These are phyloP conservation scores for Solanum etuberosum DNA, from an alignment of 257 asterid species.

Conservation along the genomic window DNA sequence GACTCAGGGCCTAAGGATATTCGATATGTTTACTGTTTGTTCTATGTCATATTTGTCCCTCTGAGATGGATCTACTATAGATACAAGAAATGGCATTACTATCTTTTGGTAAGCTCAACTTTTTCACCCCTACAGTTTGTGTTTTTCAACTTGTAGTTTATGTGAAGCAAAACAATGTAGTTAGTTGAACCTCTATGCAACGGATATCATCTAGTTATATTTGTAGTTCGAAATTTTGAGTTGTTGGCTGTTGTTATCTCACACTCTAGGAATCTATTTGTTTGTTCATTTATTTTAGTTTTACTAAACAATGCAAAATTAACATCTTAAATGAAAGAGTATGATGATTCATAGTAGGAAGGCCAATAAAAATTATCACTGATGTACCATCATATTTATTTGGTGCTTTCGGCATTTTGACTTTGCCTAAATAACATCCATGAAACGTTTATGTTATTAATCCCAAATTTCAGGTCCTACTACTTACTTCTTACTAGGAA, in stretches of 20 bases:
- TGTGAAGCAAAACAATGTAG: background rate
- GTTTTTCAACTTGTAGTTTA: background rate
- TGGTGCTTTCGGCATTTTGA: background rate
- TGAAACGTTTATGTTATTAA: background rate
- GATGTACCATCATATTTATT: background rate
- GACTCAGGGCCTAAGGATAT: slow-evolving; percentile 90
- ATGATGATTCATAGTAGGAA: background rate
- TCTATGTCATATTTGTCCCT: slow-evolving; percentile 87
- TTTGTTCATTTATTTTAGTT: background rate
- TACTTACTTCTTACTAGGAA: background rate
- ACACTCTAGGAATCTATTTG: background rate
- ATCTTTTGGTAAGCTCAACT: slow-evolving; percentile 65
- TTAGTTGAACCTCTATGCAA: background rate
- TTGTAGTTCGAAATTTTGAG: background rate
- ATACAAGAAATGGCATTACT: slow-evolving; percentile 98
- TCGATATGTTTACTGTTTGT: slow-evolving; percentile 71
- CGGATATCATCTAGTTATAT: background rate
- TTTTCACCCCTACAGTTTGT: background rate
- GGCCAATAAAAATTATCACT: background rate
- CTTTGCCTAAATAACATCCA: background rate
- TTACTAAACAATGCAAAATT: background rate
- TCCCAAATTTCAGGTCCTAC: background rate
- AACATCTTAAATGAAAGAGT: background rate
- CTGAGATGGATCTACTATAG: slow-evolving; percentile 94
- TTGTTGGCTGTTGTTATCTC: background rate